A percentile compares a stretch with the other conserved stretches of the same genome.
Evolutionary conservation across 768 basidiomycete species (phyloP).

Genomic region (Lentinus tigrinus): DNA sequence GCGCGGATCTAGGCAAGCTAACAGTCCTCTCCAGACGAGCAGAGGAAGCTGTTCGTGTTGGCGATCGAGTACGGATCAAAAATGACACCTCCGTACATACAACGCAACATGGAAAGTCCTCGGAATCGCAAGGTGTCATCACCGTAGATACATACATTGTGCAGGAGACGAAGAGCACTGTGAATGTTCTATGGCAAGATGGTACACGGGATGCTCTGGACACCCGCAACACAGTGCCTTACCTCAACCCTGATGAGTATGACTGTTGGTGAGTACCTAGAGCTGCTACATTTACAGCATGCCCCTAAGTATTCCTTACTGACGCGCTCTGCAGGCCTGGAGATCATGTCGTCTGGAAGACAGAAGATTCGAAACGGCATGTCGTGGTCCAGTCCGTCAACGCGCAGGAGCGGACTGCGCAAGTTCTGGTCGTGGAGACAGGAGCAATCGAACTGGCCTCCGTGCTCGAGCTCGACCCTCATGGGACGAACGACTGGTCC

Average conservation of each 20-base stretch:
- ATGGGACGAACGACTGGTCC: constrained; percentile 60
- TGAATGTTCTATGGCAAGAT: constrained; percentile 86
- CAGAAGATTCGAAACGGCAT: constrained; percentile 61
- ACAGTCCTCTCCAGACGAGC: constrained; percentile 59
- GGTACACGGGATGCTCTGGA: constrained; percentile 62
- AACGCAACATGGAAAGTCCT: constrained; percentile 60
- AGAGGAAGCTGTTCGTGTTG: constrained; percentile 67
- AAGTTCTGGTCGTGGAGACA: constrained; percentile 57
- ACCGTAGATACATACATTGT: constrained; percentile 61
- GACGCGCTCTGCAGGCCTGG: constrained; percentile 71
- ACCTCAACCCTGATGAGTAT: constrained; percentile 87
- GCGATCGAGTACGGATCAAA: constrained; percentile 68
- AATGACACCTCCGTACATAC: constrained; percentile 44
- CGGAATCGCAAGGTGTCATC: constrained; percentile 44
- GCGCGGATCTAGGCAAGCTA: constrained; percentile 59
- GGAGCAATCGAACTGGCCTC: constrained; percentile 65
- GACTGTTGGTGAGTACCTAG: constrained; percentile 71
- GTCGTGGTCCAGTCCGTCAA: constrained; percentile 82
- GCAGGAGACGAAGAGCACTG: constrained; percentile 64
- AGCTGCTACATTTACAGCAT: background rate
- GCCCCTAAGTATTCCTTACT: background rate
- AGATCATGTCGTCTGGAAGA: constrained; percentile 84
- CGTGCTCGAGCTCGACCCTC: constrained; percentile 85
- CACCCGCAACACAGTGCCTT: constrained; percentile 71
- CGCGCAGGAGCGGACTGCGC: constrained; percentile 67